Base-by-base conservation (phyloP, 129 eudicot species). In the Sambucus nigra region DNA sequence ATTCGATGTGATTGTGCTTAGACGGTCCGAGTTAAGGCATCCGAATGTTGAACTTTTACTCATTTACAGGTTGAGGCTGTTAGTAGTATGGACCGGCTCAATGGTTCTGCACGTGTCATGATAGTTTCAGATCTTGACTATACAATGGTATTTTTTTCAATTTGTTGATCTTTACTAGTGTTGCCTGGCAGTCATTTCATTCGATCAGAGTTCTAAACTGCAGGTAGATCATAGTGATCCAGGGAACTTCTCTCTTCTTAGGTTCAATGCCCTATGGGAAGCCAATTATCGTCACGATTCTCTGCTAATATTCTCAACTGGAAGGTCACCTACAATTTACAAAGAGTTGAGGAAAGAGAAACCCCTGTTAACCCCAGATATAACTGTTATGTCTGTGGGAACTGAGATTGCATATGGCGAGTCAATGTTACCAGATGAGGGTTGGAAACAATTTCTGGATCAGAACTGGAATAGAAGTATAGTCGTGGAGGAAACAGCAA, bases 151-250 rank as follows among this genome's bases (percentile, higher is more conserved):
- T n/a, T 16, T 19, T 50, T 21, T 41, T 51, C 35, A 26, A 7
- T 38, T 48, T 23, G 22, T 18, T 35, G 8, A 29, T 29, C 35
- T 8, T 29, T 29, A 3, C 35, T 29, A 8, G 35, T 35, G 13
- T 35, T 3, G 8, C 13, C 6, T 35, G 8, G 42, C 42, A 35
- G 42, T 35, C 42, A 3, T 35, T 35, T 35, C 42, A 35, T 2
- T 35, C 13, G 42, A 1, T 35, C 28, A 1, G 19, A 22, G 23
- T 58, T 28, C 5, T 39, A 23, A 12, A 44, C 42, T 27, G 26
- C 63, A 60, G 73, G 73, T 68, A 25, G 73, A 68, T 52, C 73
- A 68, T 44, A 42, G 60, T 68, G 73, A 68, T 52, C 27, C 67
- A 28, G 73, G 51, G 29, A 60, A 60, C 44, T 1, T 27, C 12